A percentile compares a stretch with the other conserved stretches of the same genome.
phyloP scores from a whole-genome alignment of 176 grass and related monocot species.

The Ampelocalamus luodianensis region DNA sequence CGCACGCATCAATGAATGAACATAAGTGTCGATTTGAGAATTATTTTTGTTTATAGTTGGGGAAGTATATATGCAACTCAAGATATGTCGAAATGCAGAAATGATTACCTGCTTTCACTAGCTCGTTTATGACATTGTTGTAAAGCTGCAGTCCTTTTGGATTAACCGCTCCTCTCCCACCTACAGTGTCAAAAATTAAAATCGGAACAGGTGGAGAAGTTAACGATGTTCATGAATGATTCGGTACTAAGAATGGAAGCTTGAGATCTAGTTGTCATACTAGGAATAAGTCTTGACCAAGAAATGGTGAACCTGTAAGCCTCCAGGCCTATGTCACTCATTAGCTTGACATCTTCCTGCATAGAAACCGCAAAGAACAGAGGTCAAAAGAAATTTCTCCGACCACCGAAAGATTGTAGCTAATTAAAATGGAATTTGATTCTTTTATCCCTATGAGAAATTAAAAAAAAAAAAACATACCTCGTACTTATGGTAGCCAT shows the following conservation, averaged over 20 bases:
- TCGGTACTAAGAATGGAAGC: background rate
- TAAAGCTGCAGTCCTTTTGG: conserved; percentile 61
- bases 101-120: conserved; percentile 45
- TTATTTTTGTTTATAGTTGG: too few species aligned
- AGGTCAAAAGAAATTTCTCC: too few species aligned
- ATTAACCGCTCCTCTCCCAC: conserved; percentile 65
- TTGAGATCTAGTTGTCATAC: conserved; percentile 23
- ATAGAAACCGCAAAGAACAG: background rate
- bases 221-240: background rate
- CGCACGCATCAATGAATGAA: too few species aligned
- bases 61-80: background rate
- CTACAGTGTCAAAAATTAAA: conserved; percentile 17
- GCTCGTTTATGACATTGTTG: conserved; percentile 64
- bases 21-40: background rate
- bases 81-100: background rate
- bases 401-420: too few species aligned
- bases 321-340: conserved; percentile 56
- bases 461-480: background rate
- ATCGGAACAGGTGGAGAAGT: background rate
- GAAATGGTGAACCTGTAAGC: conserved; percentile 79
- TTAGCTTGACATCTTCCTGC: conserved; percentile 66
- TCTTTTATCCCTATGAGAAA: background rate
- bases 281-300: conserved; percentile 77
- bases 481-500: conserved; percentile 61
- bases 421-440: background rate